Evolutionary conservation across 106 monocot genomes (phyloP).

Genomic region (Agapanthus africanus): DNA sequence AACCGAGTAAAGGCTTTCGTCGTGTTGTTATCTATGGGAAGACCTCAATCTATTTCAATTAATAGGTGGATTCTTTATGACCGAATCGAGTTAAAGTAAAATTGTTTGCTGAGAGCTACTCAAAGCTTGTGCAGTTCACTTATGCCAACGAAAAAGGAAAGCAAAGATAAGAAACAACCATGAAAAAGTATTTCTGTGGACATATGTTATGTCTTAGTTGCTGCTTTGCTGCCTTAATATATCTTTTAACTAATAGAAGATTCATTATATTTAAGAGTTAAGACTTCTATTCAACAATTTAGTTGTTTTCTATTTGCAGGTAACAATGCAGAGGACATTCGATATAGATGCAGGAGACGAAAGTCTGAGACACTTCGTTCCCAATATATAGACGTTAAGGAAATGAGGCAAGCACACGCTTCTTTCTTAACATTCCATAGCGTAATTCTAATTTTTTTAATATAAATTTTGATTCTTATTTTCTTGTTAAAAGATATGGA

Average conservation of each 20-base stretch:
- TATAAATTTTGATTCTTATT: neutral
- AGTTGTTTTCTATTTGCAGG: conserved; percentile 17
- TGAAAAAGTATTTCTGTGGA: neutral
- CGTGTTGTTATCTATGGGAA: neutral
- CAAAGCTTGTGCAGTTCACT: neutral
- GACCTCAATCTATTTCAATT: neutral
- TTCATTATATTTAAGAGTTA: neutral
- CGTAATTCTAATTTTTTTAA: neutral
- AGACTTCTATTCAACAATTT: too few species aligned
- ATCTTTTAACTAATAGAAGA: neutral
- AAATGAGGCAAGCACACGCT: conserved; percentile 45
- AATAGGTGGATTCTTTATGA: neutral
- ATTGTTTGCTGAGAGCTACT: neutral
- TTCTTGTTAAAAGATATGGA: neutral
- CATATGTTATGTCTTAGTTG: neutral
- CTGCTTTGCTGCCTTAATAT: neutral
- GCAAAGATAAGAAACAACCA: neutral
- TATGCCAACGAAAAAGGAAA: neutral
- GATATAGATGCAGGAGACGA: conserved; percentile 49
- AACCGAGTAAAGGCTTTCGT: too few species aligned
- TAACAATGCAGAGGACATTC: conserved; percentile 24
- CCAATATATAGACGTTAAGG: conserved; percentile 76
- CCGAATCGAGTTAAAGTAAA: neutral
- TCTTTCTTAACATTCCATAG: neutral
- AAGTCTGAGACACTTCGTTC: conserved; percentile 85